These are phyloP conservation scores for Mucor velutinosus DNA, from an alignment of 371 early-diverging fungal genomes.

Conservation along the genomic window DNA sequence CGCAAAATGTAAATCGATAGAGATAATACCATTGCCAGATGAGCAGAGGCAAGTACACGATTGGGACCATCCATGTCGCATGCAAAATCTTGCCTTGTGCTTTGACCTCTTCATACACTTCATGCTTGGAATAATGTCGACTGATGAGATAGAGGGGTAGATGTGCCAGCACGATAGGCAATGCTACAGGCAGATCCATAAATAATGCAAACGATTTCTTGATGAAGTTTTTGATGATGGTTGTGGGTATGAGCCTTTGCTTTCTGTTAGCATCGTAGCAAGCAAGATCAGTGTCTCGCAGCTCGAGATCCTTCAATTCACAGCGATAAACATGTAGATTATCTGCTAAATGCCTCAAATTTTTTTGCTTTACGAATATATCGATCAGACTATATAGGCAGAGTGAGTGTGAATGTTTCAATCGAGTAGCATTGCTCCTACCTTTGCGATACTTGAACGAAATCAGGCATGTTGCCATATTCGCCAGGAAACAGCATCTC, in stretches of 20 bases:
- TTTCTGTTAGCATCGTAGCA: not conserved
- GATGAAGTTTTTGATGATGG: not conserved
- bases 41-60: conserved; percentile 14
- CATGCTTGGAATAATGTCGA: conserved; percentile 15
- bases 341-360: not conserved
- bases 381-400: not conserved
- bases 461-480: conserved; percentile 17
- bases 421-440: not conserved
- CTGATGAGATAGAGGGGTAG: conserved; percentile 33
- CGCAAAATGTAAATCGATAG: not conserved
- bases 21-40: conserved; percentile 18
- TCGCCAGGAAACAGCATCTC: conserved; percentile 26
- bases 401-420: no score
- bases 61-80: conserved; percentile 9
- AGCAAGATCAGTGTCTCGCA: conserved; percentile 5
- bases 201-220: not conserved
- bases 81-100: conserved; percentile 37
- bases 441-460: conserved; percentile 30
- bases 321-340: conserved; percentile 1
- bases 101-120: conserved; percentile 30
- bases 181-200: conserved; percentile 27
- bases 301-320: not conserved
- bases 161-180: conserved; percentile 33
- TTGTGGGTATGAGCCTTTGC: conserved; percentile 20
- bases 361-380: not conserved